Base-by-base conservation (phyloP, 352 stramenopile genomes). In the Phytophthora nicotianae region DNA sequence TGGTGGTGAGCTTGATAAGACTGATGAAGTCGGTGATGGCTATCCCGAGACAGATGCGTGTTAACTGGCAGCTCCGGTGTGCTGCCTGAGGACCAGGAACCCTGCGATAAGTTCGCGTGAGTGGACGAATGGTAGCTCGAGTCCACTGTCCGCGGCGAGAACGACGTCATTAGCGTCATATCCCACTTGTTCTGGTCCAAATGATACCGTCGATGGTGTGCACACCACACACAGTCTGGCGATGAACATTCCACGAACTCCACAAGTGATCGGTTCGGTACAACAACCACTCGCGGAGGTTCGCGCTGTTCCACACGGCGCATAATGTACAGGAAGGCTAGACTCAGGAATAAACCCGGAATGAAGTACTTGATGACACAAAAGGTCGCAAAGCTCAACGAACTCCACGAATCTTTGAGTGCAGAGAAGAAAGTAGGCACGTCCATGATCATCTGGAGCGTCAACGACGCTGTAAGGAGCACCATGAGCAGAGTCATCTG, bases 201-300 rank as follows among this genome's bases (percentile, higher is more conserved):
- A 62, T 90, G 71, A 56, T 78, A 90, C 3, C 77, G 79, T 19
- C 78, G 79, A 57, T 91, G 79, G 67, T 91, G 79, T 4, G 79
- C 77, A 58, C 82, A 91, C 82, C 82, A 91, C 40, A 89, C 79
- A 37, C 82, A 91, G 48, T 77, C 68, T 6, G 82, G 74, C 32
- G 79, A 84, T 11, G 79, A 77, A 33, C 82, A 91, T 68, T 89
- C 82, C 55, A 89, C 79, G 62, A 89, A 91, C 58, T 91, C 82
- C 20, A 91, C 76, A 5, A 91, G 65, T 27, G 75, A 81, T 13
- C 50, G 70, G 11, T 72, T 70, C 10, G 79, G 75, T 52, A 83
- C 53, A n/a, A 87, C 68, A 19, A 88, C 62, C 35, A 84, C 70
- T 24, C 79, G 63, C 26, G 74, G 72, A 10, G 77, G 76, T 19